Base-by-base conservation (phyloP, 768 basidiomycete genomes). In the Rhizopogon rudus region DNA sequence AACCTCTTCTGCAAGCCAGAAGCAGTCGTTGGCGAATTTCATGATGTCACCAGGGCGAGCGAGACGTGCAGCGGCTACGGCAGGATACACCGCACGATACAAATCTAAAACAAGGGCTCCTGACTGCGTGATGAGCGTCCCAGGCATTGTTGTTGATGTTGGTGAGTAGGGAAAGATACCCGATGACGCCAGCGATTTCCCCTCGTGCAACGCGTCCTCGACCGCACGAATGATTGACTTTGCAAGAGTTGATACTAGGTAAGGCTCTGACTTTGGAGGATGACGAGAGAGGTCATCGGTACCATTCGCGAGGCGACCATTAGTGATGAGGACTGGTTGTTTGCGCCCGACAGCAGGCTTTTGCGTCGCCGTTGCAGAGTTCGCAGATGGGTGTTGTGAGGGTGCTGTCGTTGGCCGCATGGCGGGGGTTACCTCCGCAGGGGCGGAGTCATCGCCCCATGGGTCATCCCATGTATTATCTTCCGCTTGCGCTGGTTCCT, bases 11-110 rank as follows among this genome's bases (percentile, higher is more conserved):
- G 76, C 76, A 28, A 95, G 76, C 65, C 87, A 91, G 20, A 80
- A 62, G 60, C 86, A 91, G 58, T 95, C 88, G 66, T 97, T 97
- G 16, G 90, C 84, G 65, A 88, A 88, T 48, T 82, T 81, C 79
- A 96, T 85, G 1, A 79, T 75, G 28, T 75, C 70, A 17, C 81
- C 81, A 9, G 85, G 73, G 0, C 77, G 72, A 39, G 75, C 67
- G 31, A 89, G 68, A 44, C 75, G 72, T 39, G 73, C 61, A 0
- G 74, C 68, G 56, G 82, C 83, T 35, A 77, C 76, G 39, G 88
- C 77, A 12, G 91, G 91, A 65, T 89, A 84, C 25, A 97, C 67
- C 1, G 91, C 90, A 43, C 88, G 80, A 70, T 85, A 89, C 8
- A 97, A 72, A 52, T 95, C 93, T 53, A 96, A 75, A 2, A 85